Base-by-base conservation (phyloP, 768 basidiomycete genomes). In the Astraeus odoratus region DNA sequence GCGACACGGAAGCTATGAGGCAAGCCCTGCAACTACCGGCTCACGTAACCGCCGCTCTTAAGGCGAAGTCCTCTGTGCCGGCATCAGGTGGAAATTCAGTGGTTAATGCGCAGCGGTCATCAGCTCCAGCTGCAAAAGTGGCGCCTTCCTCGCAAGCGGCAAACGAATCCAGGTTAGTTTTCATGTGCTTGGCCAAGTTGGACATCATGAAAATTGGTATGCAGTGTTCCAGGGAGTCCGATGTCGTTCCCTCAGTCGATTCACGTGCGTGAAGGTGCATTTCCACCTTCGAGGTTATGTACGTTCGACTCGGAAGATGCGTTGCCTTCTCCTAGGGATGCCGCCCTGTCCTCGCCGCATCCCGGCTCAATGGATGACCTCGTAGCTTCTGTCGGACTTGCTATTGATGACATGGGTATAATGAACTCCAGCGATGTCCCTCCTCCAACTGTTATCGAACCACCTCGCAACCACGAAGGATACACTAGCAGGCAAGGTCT, bases 261-360 rank as follows among this genome's bases (percentile, higher is more conserved):
- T 38, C 72, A 73, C 45, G 48, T 60, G 25, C 65, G 85, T 33
- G 84, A 88, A 69, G 83, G 80, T 43, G 86, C 84, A 5, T 83
- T 81, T 55, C 67, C 77, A 40, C 77, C 76, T 0, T 77, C 71
- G 33, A 59, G 63, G 43, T 42, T 60, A 52, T 56, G 48, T 58
- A 54, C 55, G 40, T 49, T 55, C 18, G 58, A 59, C 34, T 56
- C 58, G 26, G 52, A 49, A 12, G 33, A 43, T 12, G 24, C 33
- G 16, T 5, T 33, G n/a, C 47, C 53, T 42, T 55, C 54, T 20
- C 53, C 43, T 34, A 49, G 50, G 39, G 57, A 53, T 26, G 50
- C 47, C 41, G 36, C 46, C 27, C 39, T 49, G 38, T 44, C 56
- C 30, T 43, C 58, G 47, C 62, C 49, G 43, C 64, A 39, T 29